Conservation (phyloP, 768 basidiomycete species). For the Leccinum longicurvipes region DNA sequence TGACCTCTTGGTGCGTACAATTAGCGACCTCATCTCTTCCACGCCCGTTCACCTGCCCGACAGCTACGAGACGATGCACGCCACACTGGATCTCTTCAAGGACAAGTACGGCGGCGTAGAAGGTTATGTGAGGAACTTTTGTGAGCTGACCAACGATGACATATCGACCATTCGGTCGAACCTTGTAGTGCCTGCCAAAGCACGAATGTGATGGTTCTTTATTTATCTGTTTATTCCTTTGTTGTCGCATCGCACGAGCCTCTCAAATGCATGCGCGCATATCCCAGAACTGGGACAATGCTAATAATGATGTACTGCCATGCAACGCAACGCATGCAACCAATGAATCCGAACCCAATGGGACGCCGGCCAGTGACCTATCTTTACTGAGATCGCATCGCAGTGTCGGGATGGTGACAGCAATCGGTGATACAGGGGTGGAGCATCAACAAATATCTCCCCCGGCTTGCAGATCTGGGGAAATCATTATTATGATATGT, state of each 20-base stretch:
- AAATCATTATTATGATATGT: not conserved
- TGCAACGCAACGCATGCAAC: not conserved
- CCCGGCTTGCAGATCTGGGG: not conserved
- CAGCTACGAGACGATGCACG: slow-evolving; percentile 75
- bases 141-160: slow-evolving; percentile 63
- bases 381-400: not conserved
- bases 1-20: slow-evolving; percentile 62
- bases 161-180: slow-evolving; percentile 56
- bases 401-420: not conserved
- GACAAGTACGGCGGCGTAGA: slow-evolving; percentile 68
- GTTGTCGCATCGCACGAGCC: not conserved
- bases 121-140: slow-evolving; percentile 53
- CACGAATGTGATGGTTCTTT: slow-evolving; percentile 25
- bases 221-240: not conserved
- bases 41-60: not conserved
- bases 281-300: not conserved
- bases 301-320: not conserved
- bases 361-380: too few relatives aligned
- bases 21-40: not conserved
- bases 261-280: not conserved
- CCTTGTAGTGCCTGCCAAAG: slow-evolving; percentile 39
- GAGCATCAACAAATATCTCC: too few relatives aligned
- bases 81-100: slow-evolving; percentile 58
- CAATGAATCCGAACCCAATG: not conserved
- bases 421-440: too few relatives aligned